Evolutionary conservation across 2,329 filamentous ascomycete genomes (phyloP).

Genomic region (Ilyonectria robusta): DNA sequence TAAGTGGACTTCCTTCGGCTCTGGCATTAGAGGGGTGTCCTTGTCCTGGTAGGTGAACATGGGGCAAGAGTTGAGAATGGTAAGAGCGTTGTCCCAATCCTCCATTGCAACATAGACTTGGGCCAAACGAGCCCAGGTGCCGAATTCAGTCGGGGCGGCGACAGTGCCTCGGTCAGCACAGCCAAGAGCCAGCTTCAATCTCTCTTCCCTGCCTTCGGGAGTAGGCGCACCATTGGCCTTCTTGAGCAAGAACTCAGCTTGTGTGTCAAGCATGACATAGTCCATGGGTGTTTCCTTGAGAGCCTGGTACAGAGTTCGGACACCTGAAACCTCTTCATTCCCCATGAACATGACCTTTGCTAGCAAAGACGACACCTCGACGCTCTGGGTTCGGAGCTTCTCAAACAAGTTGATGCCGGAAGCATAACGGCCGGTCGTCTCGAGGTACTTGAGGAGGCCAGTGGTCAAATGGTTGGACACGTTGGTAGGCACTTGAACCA

Average conservation of each 20-base stretch:
- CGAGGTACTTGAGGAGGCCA: constrained; percentile 94
- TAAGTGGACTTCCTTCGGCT: constrained; percentile 88
- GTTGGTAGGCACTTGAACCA: constrained; percentile 96
- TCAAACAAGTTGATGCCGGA: constrained; percentile 98
- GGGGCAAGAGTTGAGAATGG: constrained; percentile 97
- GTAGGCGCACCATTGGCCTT: constrained; percentile 76
- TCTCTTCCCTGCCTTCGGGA: constrained; percentile 71
- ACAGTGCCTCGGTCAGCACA: constrained; percentile 96
- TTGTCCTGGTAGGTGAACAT: constrained; percentile 99
- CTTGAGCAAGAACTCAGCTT: constrained; percentile 90
- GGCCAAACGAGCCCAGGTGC: constrained; percentile 93
- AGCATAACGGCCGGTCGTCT: constrained; percentile 92
- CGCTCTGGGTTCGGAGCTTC: constrained; percentile 90
- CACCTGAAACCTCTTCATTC: constrained; percentile 96
- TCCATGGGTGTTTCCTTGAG: constrained; percentile 96
- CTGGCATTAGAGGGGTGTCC: constrained; percentile 93
- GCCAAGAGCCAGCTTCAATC: constrained; percentile 88
- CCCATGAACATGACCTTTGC: constrained; percentile 94
- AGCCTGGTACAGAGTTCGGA: constrained; percentile 88
- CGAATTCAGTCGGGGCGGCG: constrained; percentile 95
- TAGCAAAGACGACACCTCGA: constrained; percentile 93
- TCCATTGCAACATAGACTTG: constrained; percentile 96
- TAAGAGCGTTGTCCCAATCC: constrained; percentile 95
- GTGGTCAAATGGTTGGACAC: constrained; percentile 96
- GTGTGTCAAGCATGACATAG: constrained; percentile 94